Conservation (phyloP, 2,329 filamentous ascomycete genomes). For the Colletotrichum sp. region DNA sequence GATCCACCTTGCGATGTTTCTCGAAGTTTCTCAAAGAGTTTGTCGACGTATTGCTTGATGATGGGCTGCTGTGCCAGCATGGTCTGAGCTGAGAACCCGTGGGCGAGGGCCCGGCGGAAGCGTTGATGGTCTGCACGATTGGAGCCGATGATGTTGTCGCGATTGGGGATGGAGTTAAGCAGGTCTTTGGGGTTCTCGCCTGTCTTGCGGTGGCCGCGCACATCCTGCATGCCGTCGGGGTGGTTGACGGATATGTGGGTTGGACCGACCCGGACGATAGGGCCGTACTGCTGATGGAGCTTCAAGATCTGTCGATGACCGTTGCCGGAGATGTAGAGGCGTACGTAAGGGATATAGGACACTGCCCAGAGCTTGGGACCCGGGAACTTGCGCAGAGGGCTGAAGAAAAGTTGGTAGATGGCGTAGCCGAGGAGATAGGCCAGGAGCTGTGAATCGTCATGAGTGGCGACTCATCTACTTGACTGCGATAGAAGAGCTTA, state of each 20-base stretch:
- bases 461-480: neutral
- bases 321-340: neutral
- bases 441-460: neutral
- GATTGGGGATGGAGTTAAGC: neutral
- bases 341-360: neutral
- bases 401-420: conserved; percentile 1
- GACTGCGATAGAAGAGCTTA: neutral
- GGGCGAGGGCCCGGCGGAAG: conserved; percentile 25
- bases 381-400: conserved; percentile 1
- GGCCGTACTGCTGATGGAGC: conserved; percentile 45
- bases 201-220: conserved; percentile 34
- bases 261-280: conserved; percentile 50
- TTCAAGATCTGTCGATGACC: conserved; percentile 27
- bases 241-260: conserved; percentile 49
- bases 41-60: conserved; percentile 29
- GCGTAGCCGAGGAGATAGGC: neutral
- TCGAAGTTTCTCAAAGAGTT: conserved; percentile 24
- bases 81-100: conserved; percentile 31
- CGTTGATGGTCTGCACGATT: conserved; percentile 22
- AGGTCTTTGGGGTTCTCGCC: neutral
- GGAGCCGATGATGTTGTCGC: conserved; percentile 20
- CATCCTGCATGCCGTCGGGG: conserved; percentile 41
- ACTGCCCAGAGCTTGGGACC: conserved; percentile 15
- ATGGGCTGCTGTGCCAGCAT: conserved; percentile 33
- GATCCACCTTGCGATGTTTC: neutral